Base-by-base conservation (phyloP, 192 early-diverging fungal species). In the Podila verticillata region DNA sequence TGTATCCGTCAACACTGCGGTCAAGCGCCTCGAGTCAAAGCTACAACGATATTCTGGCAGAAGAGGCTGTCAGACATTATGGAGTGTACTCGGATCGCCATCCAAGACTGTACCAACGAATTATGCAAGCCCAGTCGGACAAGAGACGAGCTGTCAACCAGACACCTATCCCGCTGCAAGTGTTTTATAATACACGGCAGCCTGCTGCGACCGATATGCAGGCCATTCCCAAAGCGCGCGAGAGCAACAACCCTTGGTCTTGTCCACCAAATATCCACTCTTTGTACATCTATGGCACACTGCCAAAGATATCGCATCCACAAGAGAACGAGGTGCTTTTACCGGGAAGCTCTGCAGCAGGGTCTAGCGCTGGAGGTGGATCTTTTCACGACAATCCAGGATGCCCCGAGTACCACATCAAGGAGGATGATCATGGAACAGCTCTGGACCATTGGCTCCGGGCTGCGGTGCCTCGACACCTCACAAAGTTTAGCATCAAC, bases 391-490 rank as follows among this genome's bases (percentile, higher is more conserved):
- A 17, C 28, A 49, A 17, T 4, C 19, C 58, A 19, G 22, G 6
- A 10, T 22, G 22, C 7, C 39, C 58, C 6, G 29, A 44, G 0
- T 61, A 61, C 31, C 67, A 29, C 20, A 69, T 69, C 57, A 61
- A 44, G 9, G 48, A 44, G 4, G 58, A 28, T 30, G 64, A 24
- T 7, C 32, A 61, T 22, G 65, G 72, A 13, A 60, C 72, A 29
- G 60, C 59, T 47, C 48, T 73, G 47, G 72, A 73, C 17, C 62
- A 66, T 61, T 73, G 72, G 72, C 65, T 73, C 22, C 64, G 59
- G 10, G 44, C 63, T 29, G 58, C 72, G 1, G 32, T 66, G 17
- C 72, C 65, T 7, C 31, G 65, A 29, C 26, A 36, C 10, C 36
- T 73, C 4, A 66, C 17, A 8, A 61, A 65, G 28, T 73, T 73